Percentiles rank a stretch among this genome's conserved stretches.
Evolutionary conservation across 2,329 filamentous ascomycete genomes (phyloP).

Genomic region (Paramyrothecium sp.): DNA sequence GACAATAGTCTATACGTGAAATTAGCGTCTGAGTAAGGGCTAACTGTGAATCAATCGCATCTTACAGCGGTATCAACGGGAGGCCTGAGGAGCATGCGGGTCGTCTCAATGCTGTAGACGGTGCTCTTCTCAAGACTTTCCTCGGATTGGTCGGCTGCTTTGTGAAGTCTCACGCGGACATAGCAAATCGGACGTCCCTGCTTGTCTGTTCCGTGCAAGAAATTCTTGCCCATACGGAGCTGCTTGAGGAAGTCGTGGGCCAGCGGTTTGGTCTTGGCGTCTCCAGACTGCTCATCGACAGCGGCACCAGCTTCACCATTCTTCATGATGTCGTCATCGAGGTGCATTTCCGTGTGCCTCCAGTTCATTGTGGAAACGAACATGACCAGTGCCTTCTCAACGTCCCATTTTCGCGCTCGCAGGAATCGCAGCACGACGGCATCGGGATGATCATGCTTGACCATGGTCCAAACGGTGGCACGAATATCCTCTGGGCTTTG

Average conservation of each 20-base stretch:
- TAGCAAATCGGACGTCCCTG: conserved; percentile 82
- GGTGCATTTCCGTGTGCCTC: conserved; percentile 78
- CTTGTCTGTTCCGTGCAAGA: conserved; percentile 84
- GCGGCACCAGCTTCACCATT: conserved; percentile 70
- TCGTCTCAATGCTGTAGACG: conserved; percentile 91
- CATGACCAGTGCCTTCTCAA: conserved; percentile 92
- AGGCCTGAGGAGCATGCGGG: conserved; percentile 74
- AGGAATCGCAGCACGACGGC: conserved; percentile 79
- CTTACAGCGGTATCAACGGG: conserved; percentile 89
- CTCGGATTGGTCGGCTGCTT: conserved; percentile 77
- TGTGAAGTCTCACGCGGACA: conserved; percentile 80
- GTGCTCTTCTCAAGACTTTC: conserved; percentile 84
- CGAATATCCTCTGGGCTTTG: conserved; percentile 77
- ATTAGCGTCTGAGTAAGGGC: background rate
- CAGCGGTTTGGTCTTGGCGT: conserved; percentile 62
- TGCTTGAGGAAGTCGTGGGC: conserved; percentile 80
- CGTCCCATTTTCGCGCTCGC: conserved; percentile 91
- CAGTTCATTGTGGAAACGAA: conserved; percentile 91
- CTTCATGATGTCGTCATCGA: conserved; percentile 84
- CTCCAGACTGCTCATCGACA: conserved; percentile 54
- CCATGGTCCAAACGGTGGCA: conserved; percentile 84
- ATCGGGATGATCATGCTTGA: conserved; percentile 94
- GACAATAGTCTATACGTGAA: conserved; percentile 66
- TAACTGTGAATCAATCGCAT: background rate
- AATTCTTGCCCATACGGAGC: conserved; percentile 88